These are phyloP conservation scores for Blepharisma stoltei DNA, from an alignment of 73 alveolate genomes.

Conservation along the genomic window DNA sequence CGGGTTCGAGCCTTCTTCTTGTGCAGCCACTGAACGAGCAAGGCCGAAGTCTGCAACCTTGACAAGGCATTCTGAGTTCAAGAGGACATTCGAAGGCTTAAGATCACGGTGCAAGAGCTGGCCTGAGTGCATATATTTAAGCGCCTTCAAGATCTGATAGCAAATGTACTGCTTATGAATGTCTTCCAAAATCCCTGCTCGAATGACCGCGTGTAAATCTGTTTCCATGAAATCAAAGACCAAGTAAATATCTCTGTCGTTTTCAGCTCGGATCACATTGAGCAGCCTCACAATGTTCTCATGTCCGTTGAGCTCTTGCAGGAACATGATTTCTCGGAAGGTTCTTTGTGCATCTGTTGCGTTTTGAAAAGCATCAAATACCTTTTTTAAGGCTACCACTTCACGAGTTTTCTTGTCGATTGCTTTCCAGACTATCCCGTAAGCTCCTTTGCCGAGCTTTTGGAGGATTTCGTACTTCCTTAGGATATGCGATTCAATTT, in stretches of 20 bases:
- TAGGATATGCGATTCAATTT: slow-evolving; percentile 59
- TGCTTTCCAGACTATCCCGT: slow-evolving; percentile 69
- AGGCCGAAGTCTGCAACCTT: slow-evolving; percentile 89
- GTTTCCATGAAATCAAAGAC: slow-evolving; percentile 81
- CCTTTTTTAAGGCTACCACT: slow-evolving; percentile 90
- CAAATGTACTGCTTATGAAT: slow-evolving; percentile 75
- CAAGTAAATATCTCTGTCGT: slow-evolving; percentile 89
- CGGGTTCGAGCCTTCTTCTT: slow-evolving; percentile 68
- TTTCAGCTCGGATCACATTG: slow-evolving; percentile 93
- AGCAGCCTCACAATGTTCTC: slow-evolving; percentile 91
- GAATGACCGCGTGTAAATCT: slow-evolving; percentile 96
- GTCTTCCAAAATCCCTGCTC: slow-evolving; percentile 93
- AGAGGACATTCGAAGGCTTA: slow-evolving; percentile 85
- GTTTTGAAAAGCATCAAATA: slow-evolving; percentile 95
- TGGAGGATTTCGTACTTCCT: slow-evolving; percentile 67
- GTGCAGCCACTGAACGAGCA: slow-evolving; percentile 72
- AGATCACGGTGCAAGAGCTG: slow-evolving; percentile 69
- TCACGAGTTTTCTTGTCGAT: slow-evolving; percentile 56
- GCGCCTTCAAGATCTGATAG: slow-evolving; percentile 89
- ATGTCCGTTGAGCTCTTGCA: slow-evolving; percentile 84
- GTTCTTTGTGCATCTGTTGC: slow-evolving; percentile 98
- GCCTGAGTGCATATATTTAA: slow-evolving; percentile 92
- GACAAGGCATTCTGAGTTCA: slow-evolving; percentile 81
- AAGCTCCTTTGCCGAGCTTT: slow-evolving; percentile 71
- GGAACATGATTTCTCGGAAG: slow-evolving; percentile 86